These are phyloP conservation scores for Astrothelium macrocarpum DNA, from an alignment of 495 filamentous ascomycete species.

Conservation along the genomic window DNA sequence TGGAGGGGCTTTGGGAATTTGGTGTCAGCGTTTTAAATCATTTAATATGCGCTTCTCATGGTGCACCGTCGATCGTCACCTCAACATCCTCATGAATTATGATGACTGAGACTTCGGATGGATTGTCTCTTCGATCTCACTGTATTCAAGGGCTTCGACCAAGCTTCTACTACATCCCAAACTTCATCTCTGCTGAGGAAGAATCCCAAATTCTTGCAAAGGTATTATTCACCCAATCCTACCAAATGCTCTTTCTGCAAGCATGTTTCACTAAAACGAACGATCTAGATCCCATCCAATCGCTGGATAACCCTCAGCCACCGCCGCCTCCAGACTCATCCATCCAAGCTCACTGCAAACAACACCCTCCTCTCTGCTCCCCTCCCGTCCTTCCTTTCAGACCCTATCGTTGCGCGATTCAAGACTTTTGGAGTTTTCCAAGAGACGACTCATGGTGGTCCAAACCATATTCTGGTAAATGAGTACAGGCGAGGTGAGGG, in stretches of 20 bases:
- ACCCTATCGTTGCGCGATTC: constrained; percentile 63
- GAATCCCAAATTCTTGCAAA: constrained; percentile 62
- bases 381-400: constrained; percentile 65
- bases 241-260: not conserved
- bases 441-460: constrained; percentile 57
- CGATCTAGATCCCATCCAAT: constrained; percentile 27
- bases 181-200: constrained; percentile 74
- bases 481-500: constrained; percentile 83
- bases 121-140: constrained; percentile 2
- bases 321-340: constrained; percentile 84
- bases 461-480: constrained; percentile 91
- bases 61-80: too few relatives aligned
- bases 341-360: constrained; percentile 60
- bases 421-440: constrained; percentile 52
- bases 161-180: constrained; percentile 73
- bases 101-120: constrained; percentile 7
- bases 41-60: too few relatives aligned
- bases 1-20: not conserved
- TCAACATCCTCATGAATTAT: too few relatives aligned
- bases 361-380: constrained; percentile 67
- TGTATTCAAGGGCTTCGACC: constrained; percentile 50
- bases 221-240: constrained; percentile 25
- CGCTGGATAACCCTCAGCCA: constrained; percentile 78
- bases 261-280: not conserved
- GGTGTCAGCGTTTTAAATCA: constrained; percentile 2